Conservation (phyloP, 495 filamentous ascomycete species). For the Lepidopterella palustris region DNA sequence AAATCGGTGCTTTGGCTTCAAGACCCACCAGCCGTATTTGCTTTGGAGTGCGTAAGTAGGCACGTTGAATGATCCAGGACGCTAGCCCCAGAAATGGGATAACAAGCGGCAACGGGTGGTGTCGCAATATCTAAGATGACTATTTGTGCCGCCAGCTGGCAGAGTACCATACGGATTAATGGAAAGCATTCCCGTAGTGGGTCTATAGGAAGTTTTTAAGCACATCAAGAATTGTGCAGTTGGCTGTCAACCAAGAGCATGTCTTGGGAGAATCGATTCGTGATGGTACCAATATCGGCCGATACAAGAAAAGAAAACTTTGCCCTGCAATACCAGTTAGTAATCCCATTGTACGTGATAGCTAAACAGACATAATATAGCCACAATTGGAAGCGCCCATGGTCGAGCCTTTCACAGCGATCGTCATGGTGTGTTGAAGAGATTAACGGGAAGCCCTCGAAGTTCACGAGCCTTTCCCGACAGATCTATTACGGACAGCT, state of each 20-base stretch:
- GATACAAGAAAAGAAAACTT: slow-evolving; percentile 10
- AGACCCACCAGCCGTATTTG: slow-evolving; percentile 59
- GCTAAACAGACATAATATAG: too few relatives aligned
- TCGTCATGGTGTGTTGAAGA: too few relatives aligned
- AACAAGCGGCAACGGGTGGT: slow-evolving; percentile 6
- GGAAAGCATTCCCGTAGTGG: neutral
- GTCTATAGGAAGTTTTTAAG: too few relatives aligned
- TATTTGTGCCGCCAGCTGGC: neutral
- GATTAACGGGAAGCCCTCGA: too few relatives aligned
- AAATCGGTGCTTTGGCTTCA: slow-evolving; percentile 55
- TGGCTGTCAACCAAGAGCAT: slow-evolving; percentile 55
- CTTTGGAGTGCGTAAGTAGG: slow-evolving; percentile 58
- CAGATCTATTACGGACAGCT: too few relatives aligned
- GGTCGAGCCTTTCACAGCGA: too few relatives aligned
- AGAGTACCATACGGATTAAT: neutral
- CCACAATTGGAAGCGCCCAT: too few relatives aligned
- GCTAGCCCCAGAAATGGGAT: slow-evolving; percentile 27
- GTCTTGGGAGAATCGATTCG: slow-evolving; percentile 53
- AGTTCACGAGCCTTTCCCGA: too few relatives aligned
- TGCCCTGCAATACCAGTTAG: slow-evolving; percentile 26
- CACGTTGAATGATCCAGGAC: slow-evolving; percentile 51
- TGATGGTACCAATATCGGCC: slow-evolving; percentile 20
- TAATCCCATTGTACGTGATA: slow-evolving; percentile 27
- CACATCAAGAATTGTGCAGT: slow-evolving; percentile 30
- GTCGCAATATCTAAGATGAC: slow-evolving; percentile 13